A percentile compares a stretch with the other conserved stretches of the same genome.
Evolutionary conservation across 306 rosid genomes (phyloP).

Genomic region (Vicia faba): DNA sequence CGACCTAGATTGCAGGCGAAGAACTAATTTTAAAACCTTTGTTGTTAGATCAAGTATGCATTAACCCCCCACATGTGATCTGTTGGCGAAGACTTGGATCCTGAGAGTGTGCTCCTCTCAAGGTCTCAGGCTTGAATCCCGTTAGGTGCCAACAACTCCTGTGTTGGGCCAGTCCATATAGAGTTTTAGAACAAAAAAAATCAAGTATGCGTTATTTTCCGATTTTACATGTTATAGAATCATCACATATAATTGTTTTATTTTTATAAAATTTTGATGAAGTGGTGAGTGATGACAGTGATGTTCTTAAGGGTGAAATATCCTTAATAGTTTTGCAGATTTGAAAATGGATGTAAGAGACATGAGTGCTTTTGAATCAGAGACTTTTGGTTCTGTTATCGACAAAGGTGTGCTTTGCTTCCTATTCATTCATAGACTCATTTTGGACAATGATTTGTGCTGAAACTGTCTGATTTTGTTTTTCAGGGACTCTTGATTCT

Average conservation of each 20-base stretch:
- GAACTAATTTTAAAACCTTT: neutral
- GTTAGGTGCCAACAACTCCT: no score
- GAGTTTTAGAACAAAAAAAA: no score
- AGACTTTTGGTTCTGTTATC: slow-evolving; percentile 63
- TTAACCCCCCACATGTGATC: no score
- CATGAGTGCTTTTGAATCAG: slow-evolving; percentile 65
- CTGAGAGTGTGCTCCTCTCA: no score
- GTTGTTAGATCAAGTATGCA: neutral
- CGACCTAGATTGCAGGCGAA: neutral
- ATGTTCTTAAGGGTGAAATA: slow-evolving; percentile 16
- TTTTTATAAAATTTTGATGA: neutral
- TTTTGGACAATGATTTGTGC: slow-evolving; percentile 8
- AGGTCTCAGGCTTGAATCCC: no score
- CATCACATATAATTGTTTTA: neutral
- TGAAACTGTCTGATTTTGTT: slow-evolving; percentile 33
- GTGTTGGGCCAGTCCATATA: no score
- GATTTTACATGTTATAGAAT: slow-evolving; percentile 11
- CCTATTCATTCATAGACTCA: neutral
- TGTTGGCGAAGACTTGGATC: no score
- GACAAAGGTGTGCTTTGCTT: slow-evolving; percentile 68
- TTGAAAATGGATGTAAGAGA: slow-evolving; percentile 82
- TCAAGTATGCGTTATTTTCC: neutral
- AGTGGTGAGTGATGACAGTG: slow-evolving; percentile 19
- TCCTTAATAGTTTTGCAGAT: slow-evolving; percentile 53
- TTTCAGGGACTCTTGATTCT: slow-evolving; percentile 91